These are phyloP conservation scores for Ilyonectria destructans DNA, from an alignment of 2,329 filamentous ascomycete species.

Conservation along the genomic window DNA sequence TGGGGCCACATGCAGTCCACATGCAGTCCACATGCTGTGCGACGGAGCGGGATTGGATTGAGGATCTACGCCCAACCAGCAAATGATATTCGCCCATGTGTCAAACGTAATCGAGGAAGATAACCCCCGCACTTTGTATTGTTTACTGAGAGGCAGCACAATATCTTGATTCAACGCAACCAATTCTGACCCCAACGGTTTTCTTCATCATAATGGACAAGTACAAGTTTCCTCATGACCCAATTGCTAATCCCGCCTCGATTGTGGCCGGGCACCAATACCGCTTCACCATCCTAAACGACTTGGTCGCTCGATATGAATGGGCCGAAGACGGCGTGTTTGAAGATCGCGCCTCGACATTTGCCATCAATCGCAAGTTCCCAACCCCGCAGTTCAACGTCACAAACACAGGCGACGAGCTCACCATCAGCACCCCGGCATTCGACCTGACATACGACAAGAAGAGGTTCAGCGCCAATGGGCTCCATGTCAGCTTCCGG, in stretches of 20 bases:
- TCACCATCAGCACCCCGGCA: slow-evolving; percentile 71
- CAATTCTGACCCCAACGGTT: neutral
- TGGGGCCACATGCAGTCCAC: too few relatives aligned
- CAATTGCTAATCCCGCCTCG: slow-evolving; percentile 37
- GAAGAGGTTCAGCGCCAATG: slow-evolving; percentile 66
- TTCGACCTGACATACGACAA: slow-evolving; percentile 74
- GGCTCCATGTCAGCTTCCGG: slow-evolving; percentile 63
- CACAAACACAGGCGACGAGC: slow-evolving; percentile 60
- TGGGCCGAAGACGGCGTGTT: slow-evolving; percentile 74
- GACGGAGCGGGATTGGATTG: too few relatives aligned
- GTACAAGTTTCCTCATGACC: slow-evolving; percentile 40
- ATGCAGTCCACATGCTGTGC: too few relatives aligned
- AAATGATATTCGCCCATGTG: too few relatives aligned
- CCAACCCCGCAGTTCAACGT: slow-evolving; percentile 63
- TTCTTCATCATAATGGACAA: slow-evolving; percentile 36
- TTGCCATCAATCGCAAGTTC: slow-evolving; percentile 70
- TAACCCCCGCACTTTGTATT: too few relatives aligned
- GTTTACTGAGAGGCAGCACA: too few relatives aligned
- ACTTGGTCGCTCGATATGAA: slow-evolving; percentile 73
- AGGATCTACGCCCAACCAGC: too few relatives aligned
- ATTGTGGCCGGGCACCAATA: slow-evolving; percentile 57
- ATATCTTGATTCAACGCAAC: neutral
- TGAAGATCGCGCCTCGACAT: slow-evolving; percentile 75
- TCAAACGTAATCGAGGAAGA: too few relatives aligned
- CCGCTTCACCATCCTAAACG: slow-evolving; percentile 73